Evolutionary conservation across 805 yeast species (phyloP), one percentile per base, ranked within the genome.

Genomic region (Monosporozyma unispora): DNA sequence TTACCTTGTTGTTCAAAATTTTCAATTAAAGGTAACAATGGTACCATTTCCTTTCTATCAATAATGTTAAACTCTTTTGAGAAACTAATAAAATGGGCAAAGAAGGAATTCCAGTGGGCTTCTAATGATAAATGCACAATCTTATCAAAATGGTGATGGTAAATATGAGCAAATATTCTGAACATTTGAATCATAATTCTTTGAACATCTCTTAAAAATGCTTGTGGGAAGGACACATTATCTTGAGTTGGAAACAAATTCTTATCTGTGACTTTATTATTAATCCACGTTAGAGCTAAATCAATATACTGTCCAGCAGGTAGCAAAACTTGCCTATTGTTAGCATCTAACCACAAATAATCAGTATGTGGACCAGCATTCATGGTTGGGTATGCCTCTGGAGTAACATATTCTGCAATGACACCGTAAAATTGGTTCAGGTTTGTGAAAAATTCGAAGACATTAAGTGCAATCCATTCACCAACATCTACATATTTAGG

Each of bases 61-160:
- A 93, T 73, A 55, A 93, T 75, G 48, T 79, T 82, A 66, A 87
- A 93, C 55, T 89, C 96, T 56, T 84, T 83, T 12, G 85, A 79
- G 61, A 93, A 87, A 48, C 96, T 84, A 42, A 91, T 78, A 61
- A 86, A 93, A 64, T 93, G 99, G 14, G 96, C 93, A 69, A 95
- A 93, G 58, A 90, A 87, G 3, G 98, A 90, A 67, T 93, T 93
- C 96, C 96, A 93, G 65, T 93, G 98, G 0, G 98, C 96, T 64
- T 93, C 99, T 52, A 93, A 68, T 1, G 95, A 83, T 51, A 93
- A 69, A 65, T 93, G 97, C n/a, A 91, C 81, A 22, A 91, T 78
- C 62, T 84, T 88, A 56, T 91, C 99, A 67, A 89, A 93, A 66
- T 93, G 99, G 65, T 89, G 88, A 69, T 88, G 87, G 65, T 90